Evolutionary conservation across 352 stramenopile genomes (phyloP).

Genomic region (Phytophthora idaei): DNA sequence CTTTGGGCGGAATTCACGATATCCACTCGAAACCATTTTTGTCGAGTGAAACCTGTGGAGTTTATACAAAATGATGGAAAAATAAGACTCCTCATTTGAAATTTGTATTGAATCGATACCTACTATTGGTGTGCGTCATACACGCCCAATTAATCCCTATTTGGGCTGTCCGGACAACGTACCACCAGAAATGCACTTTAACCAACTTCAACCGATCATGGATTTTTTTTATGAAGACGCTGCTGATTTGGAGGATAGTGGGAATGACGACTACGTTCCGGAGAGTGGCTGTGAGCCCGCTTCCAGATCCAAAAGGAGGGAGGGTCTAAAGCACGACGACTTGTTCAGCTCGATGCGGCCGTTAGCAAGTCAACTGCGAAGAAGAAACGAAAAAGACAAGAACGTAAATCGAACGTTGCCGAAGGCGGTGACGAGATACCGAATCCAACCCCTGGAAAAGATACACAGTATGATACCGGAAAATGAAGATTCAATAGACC

Average conservation of each 20-base stretch:
- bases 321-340: background rate
- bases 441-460: background rate
- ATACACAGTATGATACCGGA: background rate
- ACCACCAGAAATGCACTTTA: no score
- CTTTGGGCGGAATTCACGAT: no score
- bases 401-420: background rate
- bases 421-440: background rate
- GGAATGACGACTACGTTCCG: background rate
- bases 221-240: background rate
- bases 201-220: no score
- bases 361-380: background rate
- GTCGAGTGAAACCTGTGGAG: no score
- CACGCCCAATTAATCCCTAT: no score
- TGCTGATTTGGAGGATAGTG: background rate
- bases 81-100: no score
- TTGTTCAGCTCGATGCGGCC: background rate
- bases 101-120: no score
- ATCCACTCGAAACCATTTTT: no score
- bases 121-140: no score
- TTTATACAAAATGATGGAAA: no score
- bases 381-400: background rate
- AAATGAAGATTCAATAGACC: background rate
- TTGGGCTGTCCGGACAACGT: no score
- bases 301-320: background rate
- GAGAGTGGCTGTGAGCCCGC: background rate